Percentiles rank a stretch among this genome's conserved stretches.
Conservation (phyloP, 108 stramenopile species). For the Nitzschia putrida region DNA sequence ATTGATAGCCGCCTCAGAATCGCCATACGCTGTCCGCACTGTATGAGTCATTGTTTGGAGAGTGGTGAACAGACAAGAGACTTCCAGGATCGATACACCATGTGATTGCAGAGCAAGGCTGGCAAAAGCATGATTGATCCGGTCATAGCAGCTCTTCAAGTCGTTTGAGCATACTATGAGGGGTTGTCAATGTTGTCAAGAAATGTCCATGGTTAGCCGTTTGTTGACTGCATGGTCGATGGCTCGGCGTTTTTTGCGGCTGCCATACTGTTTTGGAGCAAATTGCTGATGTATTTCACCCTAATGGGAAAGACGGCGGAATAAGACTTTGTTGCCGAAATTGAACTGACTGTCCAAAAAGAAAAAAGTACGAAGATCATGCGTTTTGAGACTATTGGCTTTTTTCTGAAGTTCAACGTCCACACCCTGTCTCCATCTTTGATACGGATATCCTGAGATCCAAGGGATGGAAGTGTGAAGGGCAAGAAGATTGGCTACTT, state of each 20-base stretch:
- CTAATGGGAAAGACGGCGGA: neutral
- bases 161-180: neutral
- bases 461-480: neutral
- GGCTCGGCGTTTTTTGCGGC: neutral
- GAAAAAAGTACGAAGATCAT: neutral
- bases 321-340: neutral
- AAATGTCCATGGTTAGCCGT: neutral
- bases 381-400: neutral
- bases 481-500: neutral
- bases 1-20: neutral
- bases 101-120: neutral
- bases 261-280: neutral
- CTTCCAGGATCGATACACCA: neutral
- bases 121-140: too few relatives aligned
- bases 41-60: neutral
- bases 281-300: neutral
- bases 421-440: neutral
- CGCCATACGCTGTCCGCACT: neutral
- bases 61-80: neutral
- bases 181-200: neutral
- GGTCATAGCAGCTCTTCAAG: conserved; percentile 2
- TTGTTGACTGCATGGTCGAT: neutral
- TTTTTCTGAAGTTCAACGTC: neutral
- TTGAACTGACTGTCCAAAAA: conserved; percentile 2
- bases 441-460: neutral